Evolutionary conservation across 2,329 filamentous ascomycete species (phyloP).

Genomic region (Seiridium cupressi): DNA sequence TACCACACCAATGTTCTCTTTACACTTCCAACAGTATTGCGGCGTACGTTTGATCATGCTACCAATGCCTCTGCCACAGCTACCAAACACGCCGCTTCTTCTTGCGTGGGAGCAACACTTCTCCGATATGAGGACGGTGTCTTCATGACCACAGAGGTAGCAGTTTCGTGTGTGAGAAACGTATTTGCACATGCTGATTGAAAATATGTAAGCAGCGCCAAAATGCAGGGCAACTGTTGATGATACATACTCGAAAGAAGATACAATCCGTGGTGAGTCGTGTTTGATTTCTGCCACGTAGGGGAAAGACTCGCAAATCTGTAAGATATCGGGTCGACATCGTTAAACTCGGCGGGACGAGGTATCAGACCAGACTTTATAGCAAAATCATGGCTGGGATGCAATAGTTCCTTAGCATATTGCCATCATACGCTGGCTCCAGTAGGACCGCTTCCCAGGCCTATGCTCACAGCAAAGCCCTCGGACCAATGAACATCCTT

Average conservation of each 20-base stretch:
- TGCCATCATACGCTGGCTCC: background rate
- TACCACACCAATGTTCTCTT: slow-evolving; percentile 21
- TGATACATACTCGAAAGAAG: background rate
- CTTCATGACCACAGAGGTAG: slow-evolving; percentile 31
- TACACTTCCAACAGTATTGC: slow-evolving; percentile 39
- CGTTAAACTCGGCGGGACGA: background rate
- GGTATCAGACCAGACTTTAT: background rate
- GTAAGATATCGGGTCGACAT: slow-evolving; percentile 1
- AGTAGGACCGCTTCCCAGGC: background rate
- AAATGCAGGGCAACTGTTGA: background rate
- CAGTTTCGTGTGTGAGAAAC: slow-evolving; percentile 36
- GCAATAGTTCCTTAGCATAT: background rate
- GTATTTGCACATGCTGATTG: slow-evolving; percentile 37
- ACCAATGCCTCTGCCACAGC: slow-evolving; percentile 31
- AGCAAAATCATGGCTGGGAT: background rate
- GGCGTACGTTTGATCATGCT: slow-evolving; percentile 27
- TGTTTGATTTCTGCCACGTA: background rate
- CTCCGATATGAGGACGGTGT: slow-evolving; percentile 41
- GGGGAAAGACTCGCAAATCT: slow-evolving; percentile 5
- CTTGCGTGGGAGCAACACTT: slow-evolving; percentile 30
- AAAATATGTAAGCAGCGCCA: too few species aligned
- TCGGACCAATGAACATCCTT: too few species aligned
- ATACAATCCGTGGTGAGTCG: background rate
- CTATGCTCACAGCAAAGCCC: background rate
- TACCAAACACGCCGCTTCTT: slow-evolving; percentile 33